phyloP scores from a whole-genome alignment of 164 flowering plant species.

The Kingdonia uniflora region DNA sequence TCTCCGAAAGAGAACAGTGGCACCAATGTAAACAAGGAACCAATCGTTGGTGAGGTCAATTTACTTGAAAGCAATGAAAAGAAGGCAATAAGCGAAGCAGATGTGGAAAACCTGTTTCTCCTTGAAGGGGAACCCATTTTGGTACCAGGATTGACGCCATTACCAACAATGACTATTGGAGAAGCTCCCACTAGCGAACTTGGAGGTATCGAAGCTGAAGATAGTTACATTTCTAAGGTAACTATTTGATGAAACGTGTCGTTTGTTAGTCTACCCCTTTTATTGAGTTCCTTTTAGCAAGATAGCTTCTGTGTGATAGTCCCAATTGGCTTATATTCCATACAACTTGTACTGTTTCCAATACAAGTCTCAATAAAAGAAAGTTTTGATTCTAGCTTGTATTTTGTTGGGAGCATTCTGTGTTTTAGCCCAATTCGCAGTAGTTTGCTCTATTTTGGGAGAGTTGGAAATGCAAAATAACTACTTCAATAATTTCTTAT shows the following conservation, averaged over 20 bases:
- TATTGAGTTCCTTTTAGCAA: not conserved
- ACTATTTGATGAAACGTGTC: conserved; percentile 17
- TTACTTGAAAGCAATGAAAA: conserved; percentile 8
- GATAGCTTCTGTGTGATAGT: not conserved
- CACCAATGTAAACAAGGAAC: not conserved
- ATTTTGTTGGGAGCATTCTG: too few species aligned
- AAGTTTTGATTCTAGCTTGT: not conserved
- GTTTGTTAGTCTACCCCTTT: not conserved
- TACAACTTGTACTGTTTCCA: conserved; percentile 3
- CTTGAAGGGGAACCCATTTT: conserved; percentile 28
- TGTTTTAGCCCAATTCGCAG: too few species aligned
- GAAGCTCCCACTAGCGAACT: conserved; percentile 12
- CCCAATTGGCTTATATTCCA: not conserved
- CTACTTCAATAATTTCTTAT: too few species aligned
- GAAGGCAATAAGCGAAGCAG: not conserved
- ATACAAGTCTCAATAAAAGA: not conserved
- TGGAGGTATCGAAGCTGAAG: conserved; percentile 19
- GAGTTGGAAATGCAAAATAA: too few species aligned
- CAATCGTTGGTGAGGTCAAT: conserved; percentile 10
- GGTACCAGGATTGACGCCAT: conserved; percentile 41
- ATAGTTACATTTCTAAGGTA: conserved; percentile 27
- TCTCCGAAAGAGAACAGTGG: conserved; percentile 6
- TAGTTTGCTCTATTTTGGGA: not conserved
- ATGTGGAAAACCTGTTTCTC: conserved; percentile 8
- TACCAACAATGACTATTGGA: conserved; percentile 9